Base-by-base conservation (phyloP, 2,329 filamentous ascomycete species). In the Lasiodiplodia citricola region DNA sequence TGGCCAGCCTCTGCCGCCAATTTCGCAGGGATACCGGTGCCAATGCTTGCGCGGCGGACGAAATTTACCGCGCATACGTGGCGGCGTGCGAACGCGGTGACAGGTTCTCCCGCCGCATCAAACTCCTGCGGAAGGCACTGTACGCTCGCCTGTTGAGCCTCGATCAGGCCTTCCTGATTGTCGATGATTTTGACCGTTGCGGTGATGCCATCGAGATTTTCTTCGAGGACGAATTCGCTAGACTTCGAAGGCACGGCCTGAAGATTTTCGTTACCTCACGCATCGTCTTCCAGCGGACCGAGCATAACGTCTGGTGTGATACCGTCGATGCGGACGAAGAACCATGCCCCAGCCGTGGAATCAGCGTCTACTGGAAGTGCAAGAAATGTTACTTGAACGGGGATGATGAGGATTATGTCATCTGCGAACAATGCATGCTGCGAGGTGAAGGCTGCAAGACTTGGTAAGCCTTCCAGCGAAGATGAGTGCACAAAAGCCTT, bases 231-330 rank as follows among this genome's bases (percentile, higher is more conserved):
- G 52, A 56, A 11, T 56, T 56, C 2, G 28, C 52, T 2, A 41
- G 18, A 16, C 50, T 68, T 16, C 67, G 65, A 18, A 11, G 18
- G 1, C 37, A 55, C 10, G 50, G 50, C 16, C 28, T 66, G 8
- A 55, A 54, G 23, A 56, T 66, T 21, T 55, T 66, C 31, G n/a
- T 23, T 16, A 65, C 62, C 8, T 65, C 62, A 14, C 62, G 62
- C 13, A 31, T 65, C 23, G 44, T 47, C 3, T 41, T 14, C 47
- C 31, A 65, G 14, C 28, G n/a, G 2, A 31, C 44, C 13, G 14
- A 25, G 2, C 28, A 28, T 6, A 11, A 14, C 16, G 35, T 23
- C n/a, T 16, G 21, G 23, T 65, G 62, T 18, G 62, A 65, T 37
- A 23, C 25, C 6, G 13, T 16, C 7, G 16, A 21, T 3, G 25